Conservation (phyloP, 176 grass and related monocot species). For the Carex cristatella region DNA sequence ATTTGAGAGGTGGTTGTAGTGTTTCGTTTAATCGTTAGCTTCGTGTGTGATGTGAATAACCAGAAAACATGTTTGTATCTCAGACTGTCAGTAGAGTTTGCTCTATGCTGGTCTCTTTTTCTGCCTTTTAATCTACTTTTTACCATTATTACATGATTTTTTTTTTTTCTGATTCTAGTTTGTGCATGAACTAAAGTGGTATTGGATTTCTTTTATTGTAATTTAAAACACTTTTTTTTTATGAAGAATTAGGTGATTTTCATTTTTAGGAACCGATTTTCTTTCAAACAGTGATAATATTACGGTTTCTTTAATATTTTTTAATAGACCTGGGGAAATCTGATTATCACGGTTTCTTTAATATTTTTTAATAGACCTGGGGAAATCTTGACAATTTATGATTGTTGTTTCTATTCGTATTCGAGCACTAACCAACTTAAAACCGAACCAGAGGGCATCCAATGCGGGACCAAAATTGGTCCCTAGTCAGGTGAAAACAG, state of each 20-base stretch:
- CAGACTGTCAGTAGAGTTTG: not conserved
- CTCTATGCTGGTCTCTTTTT: not conserved
- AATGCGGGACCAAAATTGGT: too few relatives aligned
- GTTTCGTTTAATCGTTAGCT: not conserved
- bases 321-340: not conserved
- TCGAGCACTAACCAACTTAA: too few relatives aligned
- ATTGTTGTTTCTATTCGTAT: too few relatives aligned
- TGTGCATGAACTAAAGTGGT: not conserved
- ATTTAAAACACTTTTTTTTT: not conserved
- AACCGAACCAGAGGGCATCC: too few relatives aligned
- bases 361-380: not conserved
- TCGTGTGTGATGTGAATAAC: conserved; percentile 13
- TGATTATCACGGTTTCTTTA: too few relatives aligned
- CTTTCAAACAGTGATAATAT: not conserved
- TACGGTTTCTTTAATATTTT: not conserved
- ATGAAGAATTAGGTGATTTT: not conserved
- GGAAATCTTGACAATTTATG: not conserved
- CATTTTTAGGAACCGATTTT: not conserved
- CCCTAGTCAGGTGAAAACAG: too few relatives aligned
- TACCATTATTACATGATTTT: not conserved
- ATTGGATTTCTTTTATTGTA: too few relatives aligned
- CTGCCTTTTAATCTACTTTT: not conserved
- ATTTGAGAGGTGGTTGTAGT: not conserved
- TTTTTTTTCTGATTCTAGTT: not conserved
- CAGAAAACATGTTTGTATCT: not conserved